Evolutionary conservation across 805 yeast species (phyloP).

Genomic region (Tetrapisispora taiwanensis): DNA sequence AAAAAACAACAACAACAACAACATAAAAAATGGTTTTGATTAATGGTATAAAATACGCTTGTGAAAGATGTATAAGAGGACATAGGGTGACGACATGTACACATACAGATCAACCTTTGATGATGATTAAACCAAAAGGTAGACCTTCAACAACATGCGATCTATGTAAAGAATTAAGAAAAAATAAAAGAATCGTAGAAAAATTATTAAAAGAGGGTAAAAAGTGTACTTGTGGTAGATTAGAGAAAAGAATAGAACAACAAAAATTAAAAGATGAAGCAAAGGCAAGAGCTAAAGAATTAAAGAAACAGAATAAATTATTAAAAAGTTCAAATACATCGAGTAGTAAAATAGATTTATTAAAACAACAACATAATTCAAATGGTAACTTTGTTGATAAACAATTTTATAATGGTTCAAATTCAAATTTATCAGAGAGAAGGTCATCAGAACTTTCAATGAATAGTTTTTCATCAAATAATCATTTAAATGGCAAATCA

Average conservation of each 20-base stretch:
- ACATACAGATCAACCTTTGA: constrained; percentile 80
- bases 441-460: constrained; percentile 1
- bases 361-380: not conserved
- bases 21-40: constrained; percentile 59
- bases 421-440: not conserved
- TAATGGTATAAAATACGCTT: constrained; percentile 89
- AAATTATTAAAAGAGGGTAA: constrained; percentile 18
- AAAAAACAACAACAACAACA: too few relatives aligned
- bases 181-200: constrained; percentile 36
- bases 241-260: constrained; percentile 33
- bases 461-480: not conserved
- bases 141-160: constrained; percentile 87
- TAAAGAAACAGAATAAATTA: constrained; percentile 14
- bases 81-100: constrained; percentile 89
- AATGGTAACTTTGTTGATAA: not conserved
- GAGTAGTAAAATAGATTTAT: not conserved
- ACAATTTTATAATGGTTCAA: not conserved
- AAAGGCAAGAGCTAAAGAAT: constrained; percentile 19
- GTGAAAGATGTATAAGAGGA: constrained; percentile 91
- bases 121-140: constrained; percentile 91
- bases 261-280: constrained; percentile 28
- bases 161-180: constrained; percentile 72
- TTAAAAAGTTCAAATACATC: not conserved
- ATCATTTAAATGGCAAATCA: not conserved
- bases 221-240: constrained; percentile 59